Base-by-base conservation (phyloP, 192 early-diverging fungal species). In the Linnemannia hyalina region DNA sequence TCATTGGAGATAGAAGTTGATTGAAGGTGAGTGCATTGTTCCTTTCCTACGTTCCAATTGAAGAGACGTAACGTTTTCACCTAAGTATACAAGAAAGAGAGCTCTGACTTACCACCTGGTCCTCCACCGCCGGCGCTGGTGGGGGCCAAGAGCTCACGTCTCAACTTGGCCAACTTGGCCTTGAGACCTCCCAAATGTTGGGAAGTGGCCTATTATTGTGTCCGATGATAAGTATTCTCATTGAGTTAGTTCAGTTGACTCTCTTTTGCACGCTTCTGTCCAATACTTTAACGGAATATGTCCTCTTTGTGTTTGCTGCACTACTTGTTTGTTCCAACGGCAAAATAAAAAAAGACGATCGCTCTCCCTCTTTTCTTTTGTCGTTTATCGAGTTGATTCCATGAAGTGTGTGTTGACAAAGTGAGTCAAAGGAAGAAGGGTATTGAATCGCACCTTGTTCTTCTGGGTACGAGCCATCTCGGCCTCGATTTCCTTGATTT, bases 141-240 rank as follows among this genome's bases (percentile, higher is more conserved):
- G 5, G 98, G 97, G 29, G 95, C 97, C 52, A 99, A 89, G 70
- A 99, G 93, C 92, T 99, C 97, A 89, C 97, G 94, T 82, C 95
- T 91, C 75, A 99, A 92, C 90, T 99, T 99, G 77, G 98, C 98
- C 52, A 99, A 91, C 91, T 99, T 99, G 81, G 98, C 98, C 90
- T 99, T 98, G 78, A 96, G 91, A 42, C 90, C 90, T 80, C 97
- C 98, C 92, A 99, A 91, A 89, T 99, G 98, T 87, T 94, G 96
- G 18, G 96, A 95, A 29, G 98, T 99, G 82, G 97, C 97, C 84
- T 86, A 81, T 72, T 41, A 23, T n/a, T 70, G 6, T 57, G 22
- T 57, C n/a, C 1, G 26, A 7, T 46, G 29, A 18, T 5, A 29
- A 42, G 38, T 29, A 32, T 15, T 15, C 20, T 35, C 55, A 46